Conservation (phyloP, 139 green algal species). For the Trebouxia sp. region DNA sequence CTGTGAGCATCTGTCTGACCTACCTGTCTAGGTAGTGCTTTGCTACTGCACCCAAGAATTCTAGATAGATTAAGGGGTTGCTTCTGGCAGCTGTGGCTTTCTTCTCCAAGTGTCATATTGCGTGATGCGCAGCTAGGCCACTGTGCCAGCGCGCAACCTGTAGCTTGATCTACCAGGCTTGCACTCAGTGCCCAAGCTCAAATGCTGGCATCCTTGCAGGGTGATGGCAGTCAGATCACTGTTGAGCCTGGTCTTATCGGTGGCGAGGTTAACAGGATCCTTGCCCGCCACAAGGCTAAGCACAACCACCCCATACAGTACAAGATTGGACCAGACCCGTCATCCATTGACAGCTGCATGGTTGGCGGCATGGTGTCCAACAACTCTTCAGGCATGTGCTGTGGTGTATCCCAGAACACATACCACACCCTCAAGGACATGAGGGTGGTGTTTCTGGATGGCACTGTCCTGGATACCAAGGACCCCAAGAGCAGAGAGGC, state of each 20-base stretch:
- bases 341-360: constrained; percentile 93
- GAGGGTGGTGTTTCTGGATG: constrained; percentile 91
- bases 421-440: constrained; percentile 97
- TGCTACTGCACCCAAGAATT: background rate
- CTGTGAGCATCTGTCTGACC: background rate
- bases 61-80: background rate
- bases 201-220: too few relatives aligned
- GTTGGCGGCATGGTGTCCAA: constrained; percentile 95
- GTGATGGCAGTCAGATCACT: constrained; percentile 90
- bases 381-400: constrained; percentile 99
- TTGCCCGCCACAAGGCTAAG: constrained; percentile 78
- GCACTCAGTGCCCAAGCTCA: background rate
- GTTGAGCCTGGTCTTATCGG: constrained; percentile 94
- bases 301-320: constrained; percentile 84
- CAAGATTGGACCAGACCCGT: constrained; percentile 98
- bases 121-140: too few relatives aligned
- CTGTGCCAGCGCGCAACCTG: too few relatives aligned
- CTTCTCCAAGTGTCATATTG: too few relatives aligned
- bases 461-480: constrained; percentile 93
- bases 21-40: too few relatives aligned
- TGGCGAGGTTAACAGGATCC: constrained; percentile 92
- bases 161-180: background rate
- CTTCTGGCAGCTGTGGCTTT: background rate
- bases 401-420: constrained; percentile 92
- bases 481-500: constrained; percentile 65